phyloP scores from a whole-genome alignment of 2,329 filamentous ascomycete species.

The Colletotrichum sp. region DNA sequence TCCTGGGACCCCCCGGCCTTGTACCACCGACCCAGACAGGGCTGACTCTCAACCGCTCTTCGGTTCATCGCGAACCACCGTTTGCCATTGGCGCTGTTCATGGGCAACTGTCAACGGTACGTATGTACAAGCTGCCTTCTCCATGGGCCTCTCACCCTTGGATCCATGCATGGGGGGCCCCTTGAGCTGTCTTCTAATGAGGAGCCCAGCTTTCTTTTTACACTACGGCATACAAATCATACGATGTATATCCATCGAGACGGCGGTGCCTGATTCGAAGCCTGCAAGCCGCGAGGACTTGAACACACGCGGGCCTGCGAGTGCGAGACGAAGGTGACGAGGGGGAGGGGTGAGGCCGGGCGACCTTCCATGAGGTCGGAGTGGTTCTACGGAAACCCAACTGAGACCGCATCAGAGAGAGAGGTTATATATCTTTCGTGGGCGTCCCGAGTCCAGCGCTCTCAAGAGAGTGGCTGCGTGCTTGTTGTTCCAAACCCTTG shows the following conservation, averaged over 20 bases:
- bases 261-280: not conserved
- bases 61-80: conserved; percentile 6
- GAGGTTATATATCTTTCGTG: conserved; percentile 11
- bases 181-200: conserved; percentile 1
- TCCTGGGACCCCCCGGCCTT: not conserved
- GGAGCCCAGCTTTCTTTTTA: conserved; percentile 9
- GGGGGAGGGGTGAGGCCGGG: not conserved
- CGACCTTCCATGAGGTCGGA: not conserved
- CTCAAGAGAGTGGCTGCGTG: not conserved
- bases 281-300: not conserved
- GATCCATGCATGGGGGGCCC: not conserved
- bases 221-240: conserved; percentile 13
- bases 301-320: not conserved
- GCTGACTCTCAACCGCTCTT: not conserved
- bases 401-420: not conserved
- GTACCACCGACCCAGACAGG: conserved; percentile 3
- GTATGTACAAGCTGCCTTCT: not conserved
- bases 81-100: not conserved
- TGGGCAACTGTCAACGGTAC: not conserved
- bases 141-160: not conserved
- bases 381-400: not conserved
- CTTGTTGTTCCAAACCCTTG: not conserved
- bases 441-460: not conserved
- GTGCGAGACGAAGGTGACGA: not conserved
- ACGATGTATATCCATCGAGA: conserved; percentile 15